phyloP scores from a whole-genome alignment of 1,284 basidiomycete species.

The Taiwanofungus camphoratus region DNA sequence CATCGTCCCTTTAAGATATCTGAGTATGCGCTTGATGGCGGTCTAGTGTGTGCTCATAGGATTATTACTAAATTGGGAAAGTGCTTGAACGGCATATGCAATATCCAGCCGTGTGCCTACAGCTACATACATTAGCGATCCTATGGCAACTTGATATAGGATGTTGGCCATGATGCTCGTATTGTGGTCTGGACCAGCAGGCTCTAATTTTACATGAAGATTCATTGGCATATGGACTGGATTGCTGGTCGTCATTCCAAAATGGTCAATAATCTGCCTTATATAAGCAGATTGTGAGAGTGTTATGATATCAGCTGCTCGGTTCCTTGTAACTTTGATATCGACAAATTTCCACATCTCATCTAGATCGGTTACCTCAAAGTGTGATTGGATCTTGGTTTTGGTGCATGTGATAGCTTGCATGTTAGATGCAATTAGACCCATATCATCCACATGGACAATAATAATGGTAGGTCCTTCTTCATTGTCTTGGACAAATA shows the following conservation, averaged over 20 bases:
- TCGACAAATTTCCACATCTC: constrained; percentile 29
- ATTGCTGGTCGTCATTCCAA: constrained; percentile 27
- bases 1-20: constrained; percentile 13
- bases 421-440: constrained; percentile 5
- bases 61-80: too few relatives aligned
- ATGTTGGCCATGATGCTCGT: constrained; percentile 4
- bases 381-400: constrained; percentile 10
- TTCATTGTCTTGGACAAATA: not conserved
- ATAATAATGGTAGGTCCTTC: not conserved
- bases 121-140: constrained; percentile 12
- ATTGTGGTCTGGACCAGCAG: too few relatives aligned
- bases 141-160: constrained; percentile 5
- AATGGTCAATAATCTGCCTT: constrained; percentile 27
- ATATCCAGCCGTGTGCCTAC: constrained; percentile 14
- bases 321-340: constrained; percentile 30
- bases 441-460: constrained; percentile 19
- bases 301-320: constrained; percentile 16
- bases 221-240: constrained; percentile 30
- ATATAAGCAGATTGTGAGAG: constrained; percentile 33
- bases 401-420: too few relatives aligned
- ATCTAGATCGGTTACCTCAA: constrained; percentile 21
- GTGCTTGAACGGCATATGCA: constrained; percentile 7
- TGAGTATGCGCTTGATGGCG: constrained; percentile 14
- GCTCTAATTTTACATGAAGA: too few relatives aligned
- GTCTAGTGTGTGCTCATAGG: constrained; percentile 17